Percentiles rank a stretch among this genome's conserved stretches.
Evolutionary conservation across 2,329 filamentous ascomycete genomes (phyloP).

Genomic region (Tolypocladium pustulatum): DNA sequence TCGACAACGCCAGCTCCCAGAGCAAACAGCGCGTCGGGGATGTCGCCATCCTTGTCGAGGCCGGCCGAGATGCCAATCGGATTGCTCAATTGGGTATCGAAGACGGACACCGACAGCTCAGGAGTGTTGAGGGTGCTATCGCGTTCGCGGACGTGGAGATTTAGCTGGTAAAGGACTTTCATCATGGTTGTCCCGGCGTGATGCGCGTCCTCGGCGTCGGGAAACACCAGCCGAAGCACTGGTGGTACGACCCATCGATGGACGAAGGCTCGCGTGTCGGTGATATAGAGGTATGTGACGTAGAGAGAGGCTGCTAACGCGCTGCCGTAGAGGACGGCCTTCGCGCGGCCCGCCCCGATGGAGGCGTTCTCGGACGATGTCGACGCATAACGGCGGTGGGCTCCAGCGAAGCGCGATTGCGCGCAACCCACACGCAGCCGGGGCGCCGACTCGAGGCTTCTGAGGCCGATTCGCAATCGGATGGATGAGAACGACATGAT

Average conservation of each 20-base stretch:
- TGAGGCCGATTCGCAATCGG: conserved; percentile 6
- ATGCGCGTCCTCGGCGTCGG: conserved; percentile 88
- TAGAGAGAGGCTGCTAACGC: conserved; percentile 30
- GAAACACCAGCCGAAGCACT: conserved; percentile 52
- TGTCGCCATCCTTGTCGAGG: conserved; percentile 87
- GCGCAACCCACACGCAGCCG: conserved; percentile 1
- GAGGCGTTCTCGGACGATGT: conserved; percentile 17
- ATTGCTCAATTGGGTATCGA: conserved; percentile 67
- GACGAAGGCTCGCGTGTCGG: conserved; percentile 61
- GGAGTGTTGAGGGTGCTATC: conserved; percentile 27
- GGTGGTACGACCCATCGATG: conserved; percentile 61
- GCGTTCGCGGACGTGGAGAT: conserved; percentile 75
- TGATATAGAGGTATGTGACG: conserved; percentile 56
- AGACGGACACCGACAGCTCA: conserved; percentile 43
- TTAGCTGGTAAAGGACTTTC: conserved; percentile 61
- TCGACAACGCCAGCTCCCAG: conserved; percentile 82
- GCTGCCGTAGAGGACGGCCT: conserved; percentile 28
- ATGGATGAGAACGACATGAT: conserved; percentile 7
- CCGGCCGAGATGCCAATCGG: conserved; percentile 93
- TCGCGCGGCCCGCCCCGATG: conserved; percentile 19
- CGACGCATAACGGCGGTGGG: conserved; percentile 20
- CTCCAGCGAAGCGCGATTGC: neutral
- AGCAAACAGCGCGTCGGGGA: conserved; percentile 75
- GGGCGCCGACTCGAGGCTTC: conserved; percentile 3
- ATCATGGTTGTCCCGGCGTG: conserved; percentile 63